Evolutionary conservation across 1,284 basidiomycete species (phyloP).

Genomic region (Tremellales sp.): DNA sequence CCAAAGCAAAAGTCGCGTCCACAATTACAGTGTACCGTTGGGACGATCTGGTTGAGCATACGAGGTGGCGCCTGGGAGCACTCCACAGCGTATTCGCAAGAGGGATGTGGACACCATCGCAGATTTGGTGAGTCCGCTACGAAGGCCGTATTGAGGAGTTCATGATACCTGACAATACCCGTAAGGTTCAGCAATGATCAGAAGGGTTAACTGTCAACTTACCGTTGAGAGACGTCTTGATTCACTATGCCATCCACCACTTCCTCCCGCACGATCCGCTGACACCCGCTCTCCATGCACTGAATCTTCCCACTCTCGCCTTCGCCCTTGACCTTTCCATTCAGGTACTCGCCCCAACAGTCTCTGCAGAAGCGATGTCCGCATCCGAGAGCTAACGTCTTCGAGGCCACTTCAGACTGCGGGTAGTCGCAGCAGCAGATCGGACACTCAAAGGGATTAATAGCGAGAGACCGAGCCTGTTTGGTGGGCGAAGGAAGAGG

Average conservation of each 20-base stretch:
- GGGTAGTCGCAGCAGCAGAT: slow-evolving; percentile 79
- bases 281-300: slow-evolving; percentile 92
- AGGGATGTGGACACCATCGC: slow-evolving; percentile 81
- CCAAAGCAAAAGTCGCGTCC: slow-evolving; percentile 85
- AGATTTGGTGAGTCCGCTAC: slow-evolving; percentile 79
- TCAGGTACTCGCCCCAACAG: slow-evolving; percentile 83
- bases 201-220: slow-evolving; percentile 18
- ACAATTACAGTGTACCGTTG: slow-evolving; percentile 76
- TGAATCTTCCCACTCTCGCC: slow-evolving; percentile 75
- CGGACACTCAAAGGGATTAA: slow-evolving; percentile 69
- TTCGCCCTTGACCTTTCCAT: slow-evolving; percentile 83
- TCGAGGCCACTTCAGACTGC: slow-evolving; percentile 55
- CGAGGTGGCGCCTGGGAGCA: slow-evolving; percentile 74
- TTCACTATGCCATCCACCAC: slow-evolving; percentile 52
- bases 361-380: slow-evolving; percentile 76
- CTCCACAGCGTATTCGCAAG: slow-evolving; percentile 77
- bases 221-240: slow-evolving; percentile 48
- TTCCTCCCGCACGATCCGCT: slow-evolving; percentile 61
- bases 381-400: slow-evolving; percentile 64
- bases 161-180: slow-evolving; percentile 64
- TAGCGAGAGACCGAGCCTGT: slow-evolving; percentile 49
- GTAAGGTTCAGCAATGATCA: no score
- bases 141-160: slow-evolving; percentile 83
- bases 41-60: slow-evolving; percentile 74
- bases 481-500: slow-evolving; percentile 44